Percentiles rank a stretch among this genome's conserved stretches.
Conservation (phyloP, 345 rosid genomes). For the Erucastrum elatum region DNA sequence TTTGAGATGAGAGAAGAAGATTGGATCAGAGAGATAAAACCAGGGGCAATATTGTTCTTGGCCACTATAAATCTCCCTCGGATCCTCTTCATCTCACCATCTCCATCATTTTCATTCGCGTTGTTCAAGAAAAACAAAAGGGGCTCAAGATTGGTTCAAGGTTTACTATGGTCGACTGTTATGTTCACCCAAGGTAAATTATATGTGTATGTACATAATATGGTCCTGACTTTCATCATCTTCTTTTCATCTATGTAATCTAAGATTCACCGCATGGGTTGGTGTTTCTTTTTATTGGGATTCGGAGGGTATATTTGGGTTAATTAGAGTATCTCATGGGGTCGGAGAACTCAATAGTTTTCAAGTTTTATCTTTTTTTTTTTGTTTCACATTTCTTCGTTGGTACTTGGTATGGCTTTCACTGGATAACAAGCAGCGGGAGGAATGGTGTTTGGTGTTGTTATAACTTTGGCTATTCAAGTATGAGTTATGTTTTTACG, state of each 20-base stretch:
- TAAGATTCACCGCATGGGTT: slow-evolving; percentile 41
- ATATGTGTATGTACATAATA: slow-evolving; percentile 37
- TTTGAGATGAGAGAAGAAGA: slow-evolving; percentile 58
- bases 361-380: slow-evolving; percentile 15
- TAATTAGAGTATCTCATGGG: slow-evolving; percentile 35
- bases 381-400: slow-evolving; percentile 30
- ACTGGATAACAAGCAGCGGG: slow-evolving; percentile 37
- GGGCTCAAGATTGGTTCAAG: slow-evolving; percentile 29
- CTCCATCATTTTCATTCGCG: slow-evolving; percentile 36
- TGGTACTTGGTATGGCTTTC: slow-evolving; percentile 33
- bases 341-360: slow-evolving; percentile 28
- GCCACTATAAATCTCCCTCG: slow-evolving; percentile 87
- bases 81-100: slow-evolving; percentile 81
- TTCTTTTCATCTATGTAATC: slow-evolving; percentile 28
- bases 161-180: slow-evolving; percentile 31
- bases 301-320: slow-evolving; percentile 37
- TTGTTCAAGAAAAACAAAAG: slow-evolving; percentile 41
- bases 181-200: slow-evolving; percentile 34
- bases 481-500: slow-evolving; percentile 34
- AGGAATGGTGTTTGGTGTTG: slow-evolving; percentile 34
- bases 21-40: slow-evolving; percentile 93
- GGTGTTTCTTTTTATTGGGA: slow-evolving; percentile 32
- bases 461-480: slow-evolving; percentile 28
- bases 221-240: slow-evolving; percentile 37
- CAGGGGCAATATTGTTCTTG: slow-evolving; percentile 36